phyloP scores from a whole-genome alignment of 2,329 filamentous ascomycete genomes.

The Peltaster fructicola region DNA sequence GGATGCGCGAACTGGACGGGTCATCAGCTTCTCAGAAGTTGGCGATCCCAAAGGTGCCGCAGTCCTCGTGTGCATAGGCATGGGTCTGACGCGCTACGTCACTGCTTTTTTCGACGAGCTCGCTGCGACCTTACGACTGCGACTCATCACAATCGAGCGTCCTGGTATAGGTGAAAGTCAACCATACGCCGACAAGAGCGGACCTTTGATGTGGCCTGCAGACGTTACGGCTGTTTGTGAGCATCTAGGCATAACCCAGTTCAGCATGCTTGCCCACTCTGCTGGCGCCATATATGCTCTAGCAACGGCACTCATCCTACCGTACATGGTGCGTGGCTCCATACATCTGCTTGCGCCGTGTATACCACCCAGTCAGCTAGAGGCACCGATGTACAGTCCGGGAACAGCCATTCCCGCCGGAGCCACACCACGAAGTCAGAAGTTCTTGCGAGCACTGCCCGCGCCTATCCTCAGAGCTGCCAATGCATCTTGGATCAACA shows the following conservation, averaged over 20 bases:
- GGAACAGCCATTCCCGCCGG: conserved; percentile 51
- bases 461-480: conserved; percentile 84
- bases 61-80: conserved; percentile 91
- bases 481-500: conserved; percentile 93
- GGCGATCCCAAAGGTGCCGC: conserved; percentile 82
- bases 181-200: conserved; percentile 60
- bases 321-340: conserved; percentile 82
- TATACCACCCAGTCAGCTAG: conserved; percentile 93
- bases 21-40: conserved; percentile 92
- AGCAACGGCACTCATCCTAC: conserved; percentile 86
- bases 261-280: conserved; percentile 89
- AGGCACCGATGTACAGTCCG: conserved; percentile 37
- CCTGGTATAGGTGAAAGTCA: conserved; percentile 90
- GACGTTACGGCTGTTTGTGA: conserved; percentile 93
- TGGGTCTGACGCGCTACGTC: conserved; percentile 90
- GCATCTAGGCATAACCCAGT: conserved; percentile 78
- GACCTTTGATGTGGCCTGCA: conserved; percentile 77
- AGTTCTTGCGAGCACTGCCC: conserved; percentile 75
- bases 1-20: conserved; percentile 68
- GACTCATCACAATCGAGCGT: conserved; percentile 83
- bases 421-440: conserved; percentile 77
- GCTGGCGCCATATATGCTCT: conserved; percentile 96
- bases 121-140: conserved; percentile 68
- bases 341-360: conserved; percentile 90
- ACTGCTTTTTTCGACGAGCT: conserved; percentile 96